Percentiles rank a stretch among this genome's conserved stretches.
Conservation (phyloP, 345 rosid species). For the Rhizophora mangle region DNA sequence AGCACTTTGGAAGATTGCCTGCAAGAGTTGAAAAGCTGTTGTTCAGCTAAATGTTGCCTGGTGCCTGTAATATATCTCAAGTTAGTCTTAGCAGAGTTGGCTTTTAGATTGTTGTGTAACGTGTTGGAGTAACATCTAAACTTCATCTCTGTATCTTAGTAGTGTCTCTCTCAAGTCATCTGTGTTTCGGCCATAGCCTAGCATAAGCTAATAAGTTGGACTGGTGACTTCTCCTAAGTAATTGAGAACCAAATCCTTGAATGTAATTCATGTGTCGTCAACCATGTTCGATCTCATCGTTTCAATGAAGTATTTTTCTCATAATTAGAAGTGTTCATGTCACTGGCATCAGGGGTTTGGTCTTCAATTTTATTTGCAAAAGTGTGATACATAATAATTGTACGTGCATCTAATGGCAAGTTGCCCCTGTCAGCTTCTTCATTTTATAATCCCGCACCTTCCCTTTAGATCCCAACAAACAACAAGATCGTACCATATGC, state of each 20-base stretch:
- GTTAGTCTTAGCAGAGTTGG: constrained; percentile 5
- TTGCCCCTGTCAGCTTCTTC: too few relatives aligned
- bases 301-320: background rate
- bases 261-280: background rate
- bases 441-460: too few relatives aligned
- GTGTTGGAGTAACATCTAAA: background rate
- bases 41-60: constrained; percentile 1
- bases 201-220: background rate
- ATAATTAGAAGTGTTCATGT: too few relatives aligned
- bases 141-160: background rate
- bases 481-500: too few relatives aligned
- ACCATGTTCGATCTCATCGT: background rate
- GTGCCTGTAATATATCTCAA: constrained; percentile 8
- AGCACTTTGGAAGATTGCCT: constrained; percentile 55
- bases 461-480: too few relatives aligned
- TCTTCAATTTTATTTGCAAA: too few relatives aligned
- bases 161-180: background rate
- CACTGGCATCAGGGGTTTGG: too few relatives aligned
- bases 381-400: too few relatives aligned
- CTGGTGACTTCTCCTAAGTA: too few relatives aligned
- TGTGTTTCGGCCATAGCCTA: background rate
- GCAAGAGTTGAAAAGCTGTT: constrained; percentile 27
- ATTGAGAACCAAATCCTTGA: background rate
- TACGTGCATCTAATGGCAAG: too few relatives aligned
- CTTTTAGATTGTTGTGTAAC: constrained; percentile 2